These are phyloP conservation scores for Aspergillus affinis DNA, from an alignment of 495 filamentous ascomycete species.

Conservation along the genomic window DNA sequence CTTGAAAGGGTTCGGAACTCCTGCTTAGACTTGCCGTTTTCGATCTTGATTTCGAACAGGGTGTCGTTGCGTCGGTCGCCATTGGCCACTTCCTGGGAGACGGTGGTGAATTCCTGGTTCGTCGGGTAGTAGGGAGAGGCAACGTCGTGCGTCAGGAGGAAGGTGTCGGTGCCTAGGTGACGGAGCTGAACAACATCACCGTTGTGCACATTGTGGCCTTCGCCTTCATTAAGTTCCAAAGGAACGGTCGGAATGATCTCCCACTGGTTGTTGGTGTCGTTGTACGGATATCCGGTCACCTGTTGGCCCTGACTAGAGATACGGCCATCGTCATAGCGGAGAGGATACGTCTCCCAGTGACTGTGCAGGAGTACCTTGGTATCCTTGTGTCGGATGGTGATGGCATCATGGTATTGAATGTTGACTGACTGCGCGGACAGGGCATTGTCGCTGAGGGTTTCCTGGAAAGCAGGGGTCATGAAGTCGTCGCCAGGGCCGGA, in stretches of 20 bases:
- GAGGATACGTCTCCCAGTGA: slow-evolving; percentile 82
- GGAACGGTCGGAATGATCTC: slow-evolving; percentile 73
- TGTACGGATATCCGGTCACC: slow-evolving; percentile 96
- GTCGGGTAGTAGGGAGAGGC: slow-evolving; percentile 97
- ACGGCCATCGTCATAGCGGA: slow-evolving; percentile 95
- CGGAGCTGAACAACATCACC: slow-evolving; percentile 86
- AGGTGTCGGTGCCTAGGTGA: slow-evolving; percentile 83
- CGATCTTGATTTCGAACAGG: slow-evolving; percentile 88
- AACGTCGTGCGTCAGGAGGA: slow-evolving; percentile 93
- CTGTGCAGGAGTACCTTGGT: slow-evolving; percentile 96
- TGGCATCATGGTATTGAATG: slow-evolving; percentile 86
- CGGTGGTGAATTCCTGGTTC: slow-evolving; percentile 96
- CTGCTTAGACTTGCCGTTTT: slow-evolving; percentile 77
- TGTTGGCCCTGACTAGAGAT: slow-evolving; percentile 98
- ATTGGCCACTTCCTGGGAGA: slow-evolving; percentile 67
- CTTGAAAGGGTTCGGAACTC: slow-evolving; percentile 86
- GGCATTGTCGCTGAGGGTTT: slow-evolving; percentile 89
- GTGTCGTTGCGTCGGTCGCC: slow-evolving; percentile 86
- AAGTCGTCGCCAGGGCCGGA: slow-evolving; percentile 98
- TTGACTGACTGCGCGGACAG: slow-evolving; percentile 82
- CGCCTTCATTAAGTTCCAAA: slow-evolving; percentile 48
- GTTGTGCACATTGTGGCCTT: slow-evolving; percentile 69
- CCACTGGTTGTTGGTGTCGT: slow-evolving; percentile 99
- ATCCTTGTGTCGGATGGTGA: slow-evolving; percentile 91
- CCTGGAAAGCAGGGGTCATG: slow-evolving; percentile 98